Conservation (phyloP, 768 basidiomycete species). For the Lentinus brumalis region DNA sequence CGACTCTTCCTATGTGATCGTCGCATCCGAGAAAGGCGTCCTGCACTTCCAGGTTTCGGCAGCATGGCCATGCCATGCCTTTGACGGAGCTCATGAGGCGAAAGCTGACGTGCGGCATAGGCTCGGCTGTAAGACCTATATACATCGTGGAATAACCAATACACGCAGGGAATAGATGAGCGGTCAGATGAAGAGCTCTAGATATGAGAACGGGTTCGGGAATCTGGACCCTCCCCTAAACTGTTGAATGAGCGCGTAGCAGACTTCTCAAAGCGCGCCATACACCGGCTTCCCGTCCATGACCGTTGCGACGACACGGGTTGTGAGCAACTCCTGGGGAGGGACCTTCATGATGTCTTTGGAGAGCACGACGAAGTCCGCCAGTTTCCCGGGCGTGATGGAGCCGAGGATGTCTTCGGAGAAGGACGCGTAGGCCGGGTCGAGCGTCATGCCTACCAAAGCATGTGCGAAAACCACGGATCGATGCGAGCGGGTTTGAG, state of each 20-base stretch:
- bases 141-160: too few species aligned
- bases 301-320: constrained; percentile 72
- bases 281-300: constrained; percentile 68
- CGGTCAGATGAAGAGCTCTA: background rate
- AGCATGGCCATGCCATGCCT: too few species aligned
- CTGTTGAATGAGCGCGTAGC: background rate
- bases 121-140: too few species aligned
- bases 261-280: constrained; percentile 32
- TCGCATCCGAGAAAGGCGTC: too few species aligned
- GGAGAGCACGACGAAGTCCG: constrained; percentile 85
- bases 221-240: background rate
- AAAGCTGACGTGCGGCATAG: too few species aligned
- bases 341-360: constrained; percentile 78
- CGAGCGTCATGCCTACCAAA: constrained; percentile 76
- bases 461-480: background rate
- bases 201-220: background rate
- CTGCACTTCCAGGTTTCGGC: too few species aligned
- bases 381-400: constrained; percentile 73
- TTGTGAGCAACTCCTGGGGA: constrained; percentile 57
- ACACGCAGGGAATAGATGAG: too few species aligned
- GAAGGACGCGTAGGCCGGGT: constrained; percentile 87
- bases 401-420: constrained; percentile 75
- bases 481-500: too few species aligned
- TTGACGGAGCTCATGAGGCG: too few species aligned
- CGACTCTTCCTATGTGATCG: background rate